Evolutionary conservation across 2,329 filamentous ascomycete genomes (phyloP), one percentile per base, ranked within the genome.

Genomic region (Colletotrichum lentis): DNA sequence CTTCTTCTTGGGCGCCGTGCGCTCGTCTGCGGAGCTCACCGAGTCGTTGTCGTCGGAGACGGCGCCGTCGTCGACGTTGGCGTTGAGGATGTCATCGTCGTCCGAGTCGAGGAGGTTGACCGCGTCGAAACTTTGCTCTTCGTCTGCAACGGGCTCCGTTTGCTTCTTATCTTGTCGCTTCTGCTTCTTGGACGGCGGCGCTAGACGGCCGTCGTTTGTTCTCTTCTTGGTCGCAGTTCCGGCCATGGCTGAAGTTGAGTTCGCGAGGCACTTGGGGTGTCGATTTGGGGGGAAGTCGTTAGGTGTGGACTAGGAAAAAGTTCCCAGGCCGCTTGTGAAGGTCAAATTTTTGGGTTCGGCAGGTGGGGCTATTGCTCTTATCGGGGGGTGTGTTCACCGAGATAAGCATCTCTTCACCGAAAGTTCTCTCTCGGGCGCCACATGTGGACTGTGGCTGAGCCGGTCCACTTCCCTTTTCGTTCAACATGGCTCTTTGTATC

Each of bases 61-160:
- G 11, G 77, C 80, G 49, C 81, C 79, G 49, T 87, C 84, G 67
- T 88, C 85, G 20, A 82, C 84, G 6, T 77, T 75, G 49, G 82
- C 82, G 71, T 86, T 84, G 72, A 86, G 82, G 60, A 88, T 80
- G 62, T 87, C 84, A 63, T 87, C 85, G n/a, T 81, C 74, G 72
- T 88, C 85, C 5, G 85, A 87, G 73, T 87, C 85, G 57, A 86
- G 79, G 18, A 88, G 78, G 71, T 86, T 82, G 69, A 86, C 83
- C 2, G 85, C 81, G 37, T 81, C 77, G 74, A 86, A 86, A 60
- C 80, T 79, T 56, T 81, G 74, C 37, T 78, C 76, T 5, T 79
- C 75, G 10, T 80, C 79, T n/a, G 78, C 76, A 44, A 82, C 84
- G n/a, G 82, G 84, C 66, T 83, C 82, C 79, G 84, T 86, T 76